Base-by-base conservation (phyloP, 2,329 filamentous ascomycete genomes). In the Lasiodiplodia gonubiensis region DNA sequence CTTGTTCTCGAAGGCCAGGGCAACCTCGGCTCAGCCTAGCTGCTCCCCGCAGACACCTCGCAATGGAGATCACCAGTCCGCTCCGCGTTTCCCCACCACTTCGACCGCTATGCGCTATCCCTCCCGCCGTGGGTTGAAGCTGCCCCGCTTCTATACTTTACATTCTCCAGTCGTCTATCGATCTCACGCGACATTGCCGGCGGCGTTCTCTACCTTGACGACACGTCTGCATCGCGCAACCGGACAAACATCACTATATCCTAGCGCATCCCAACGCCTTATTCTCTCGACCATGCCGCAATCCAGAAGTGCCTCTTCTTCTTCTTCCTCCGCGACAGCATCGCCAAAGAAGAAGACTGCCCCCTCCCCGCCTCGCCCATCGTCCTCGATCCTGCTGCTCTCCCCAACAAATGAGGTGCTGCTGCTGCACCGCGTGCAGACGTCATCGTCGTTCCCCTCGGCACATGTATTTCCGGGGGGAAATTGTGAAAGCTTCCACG, bases 401-500 rank as follows among this genome's bases (percentile, higher is more conserved):
- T 97, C 95, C 0, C 91, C 93, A 0, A 84, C 86, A 61, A 97
- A 98, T 77, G 89, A 97, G 77, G 88, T 98, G 55, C 86, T 99
- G 0, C 88, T 98, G 21, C 88, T 98, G 10, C 93, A 93, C 77
- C 90, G 95, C 70, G 92, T 97, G 2, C 86, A 90, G 70, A 93
- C 90, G 1, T 95, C 92, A 0, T 88, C 87, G 1, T 91, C 93
- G 2, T 98, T 97, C 75, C 88, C 94, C 4, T 94, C 92, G 0
- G 95, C 94, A 0, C 93, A 98, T 75, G 95, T 99, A 69, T 99
- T 99, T 72, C 94, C 95, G 0, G 95, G 95, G 39, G 95, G 95
- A 6, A 93, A 93, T 73, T 85, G 97, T 25, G 90, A 93, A 14
- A 79, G 86, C 0, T 86, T 86, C 23, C 92, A 97, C 73, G 94